These are phyloP conservation scores for Triticum dicoccoides DNA, from an alignment of 176 grass and related monocot genomes.

Conservation along the genomic window DNA sequence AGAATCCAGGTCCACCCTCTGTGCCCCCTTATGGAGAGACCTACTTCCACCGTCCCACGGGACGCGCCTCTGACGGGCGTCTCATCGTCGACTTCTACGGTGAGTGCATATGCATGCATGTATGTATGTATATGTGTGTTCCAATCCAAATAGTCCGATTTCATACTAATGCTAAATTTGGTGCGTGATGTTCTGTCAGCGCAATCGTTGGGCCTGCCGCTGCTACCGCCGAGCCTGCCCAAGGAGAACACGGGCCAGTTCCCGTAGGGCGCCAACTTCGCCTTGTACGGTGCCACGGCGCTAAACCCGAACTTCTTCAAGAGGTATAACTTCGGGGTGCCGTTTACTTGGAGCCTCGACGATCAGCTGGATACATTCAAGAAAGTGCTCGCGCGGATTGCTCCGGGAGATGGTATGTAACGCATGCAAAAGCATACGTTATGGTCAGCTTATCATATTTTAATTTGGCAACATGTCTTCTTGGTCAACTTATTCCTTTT, in stretches of 20 bases:
- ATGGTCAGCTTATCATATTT: not conserved
- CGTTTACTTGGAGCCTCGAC: conserved; percentile 6
- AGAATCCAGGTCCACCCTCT: not conserved
- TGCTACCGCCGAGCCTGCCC: conserved; percentile 37
- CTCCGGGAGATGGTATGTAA: conserved; percentile 28
- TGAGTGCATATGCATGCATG: not conserved
- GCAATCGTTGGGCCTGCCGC: conserved; percentile 41
- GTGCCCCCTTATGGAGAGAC: conserved; percentile 61
- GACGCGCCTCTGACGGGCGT: not conserved
- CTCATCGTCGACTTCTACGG: conserved; percentile 44
- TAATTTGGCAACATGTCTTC: not conserved
- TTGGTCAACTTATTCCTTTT: not conserved
- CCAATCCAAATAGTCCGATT: not conserved
- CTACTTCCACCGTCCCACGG: conserved; percentile 34
- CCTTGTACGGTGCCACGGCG: conserved; percentile 34
- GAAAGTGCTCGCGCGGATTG: conserved; percentile 36
- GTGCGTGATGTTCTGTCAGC: conserved; percentile 26
- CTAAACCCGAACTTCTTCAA: conserved; percentile 33
- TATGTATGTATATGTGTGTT: not conserved
- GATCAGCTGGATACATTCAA: conserved; percentile 49
- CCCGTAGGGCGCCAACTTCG: conserved; percentile 55
- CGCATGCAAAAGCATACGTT: not conserved
- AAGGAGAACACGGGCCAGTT: conserved; percentile 34
- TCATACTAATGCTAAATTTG: not conserved
- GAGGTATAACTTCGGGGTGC: not conserved